Conservation (phyloP, 768 basidiomycete species). For the Amanita phalloides region DNA sequence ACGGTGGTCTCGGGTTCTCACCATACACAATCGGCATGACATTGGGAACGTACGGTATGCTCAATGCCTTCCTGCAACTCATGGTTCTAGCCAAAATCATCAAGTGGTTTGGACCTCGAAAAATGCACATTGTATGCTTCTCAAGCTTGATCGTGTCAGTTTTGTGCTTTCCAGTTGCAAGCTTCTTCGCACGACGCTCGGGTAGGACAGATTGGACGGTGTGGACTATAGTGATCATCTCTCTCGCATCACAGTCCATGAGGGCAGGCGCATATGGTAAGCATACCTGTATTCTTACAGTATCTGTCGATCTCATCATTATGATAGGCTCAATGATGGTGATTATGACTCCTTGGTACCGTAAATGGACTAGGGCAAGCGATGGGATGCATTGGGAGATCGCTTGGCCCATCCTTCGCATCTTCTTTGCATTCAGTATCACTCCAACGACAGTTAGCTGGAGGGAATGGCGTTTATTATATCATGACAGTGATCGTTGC, state of each 20-base stretch:
- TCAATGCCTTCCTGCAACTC: slow-evolving; percentile 42
- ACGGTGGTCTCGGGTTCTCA: slow-evolving; percentile 46
- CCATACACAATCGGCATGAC: slow-evolving; percentile 43
- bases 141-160: slow-evolving; percentile 10
- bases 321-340: slow-evolving; percentile 1
- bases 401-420: background rate
- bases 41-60: slow-evolving; percentile 37
- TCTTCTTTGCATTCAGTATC: slow-evolving; percentile 3
- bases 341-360: background rate
- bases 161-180: slow-evolving; percentile 8
- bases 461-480: slow-evolving; percentile 5
- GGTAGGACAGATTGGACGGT: background rate
- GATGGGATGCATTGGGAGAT: background rate
- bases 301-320: background rate
- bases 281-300: background rate
- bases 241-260: background rate
- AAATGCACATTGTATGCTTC: slow-evolving; percentile 28
- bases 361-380: slow-evolving; percentile 1
- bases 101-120: slow-evolving; percentile 29
- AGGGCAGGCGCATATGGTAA: background rate
- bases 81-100: slow-evolving; percentile 34
- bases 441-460: background rate
- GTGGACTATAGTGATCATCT: background rate
- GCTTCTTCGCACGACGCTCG: slow-evolving; percentile 1
- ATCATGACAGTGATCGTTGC: background rate